Evolutionary conservation across 164 flowering plant species (phyloP).

Genomic region (Hamamelis virginiana): DNA sequence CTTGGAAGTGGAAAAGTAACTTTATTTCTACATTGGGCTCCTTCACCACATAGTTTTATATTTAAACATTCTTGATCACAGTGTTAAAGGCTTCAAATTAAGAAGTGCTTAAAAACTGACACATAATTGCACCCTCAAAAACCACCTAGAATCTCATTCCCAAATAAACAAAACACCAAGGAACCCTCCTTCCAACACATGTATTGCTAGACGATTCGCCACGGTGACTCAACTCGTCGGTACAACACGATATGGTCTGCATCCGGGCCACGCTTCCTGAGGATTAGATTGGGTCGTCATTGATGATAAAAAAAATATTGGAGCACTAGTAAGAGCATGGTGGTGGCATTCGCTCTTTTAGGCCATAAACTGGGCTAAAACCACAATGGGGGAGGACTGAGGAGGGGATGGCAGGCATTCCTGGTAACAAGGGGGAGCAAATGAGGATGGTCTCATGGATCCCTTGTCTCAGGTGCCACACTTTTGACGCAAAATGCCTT

Average conservation of each 20-base stretch:
- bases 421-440: constrained; percentile 34
- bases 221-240: constrained; percentile 14
- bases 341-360: constrained; percentile 1
- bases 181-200: neutral
- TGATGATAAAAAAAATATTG: too few species aligned
- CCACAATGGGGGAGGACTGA: too few species aligned
- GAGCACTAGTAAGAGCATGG: too few species aligned
- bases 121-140: neutral
- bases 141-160: too few species aligned
- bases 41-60: neutral
- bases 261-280: constrained; percentile 7
- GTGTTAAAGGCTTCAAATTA: neutral
- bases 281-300: neutral
- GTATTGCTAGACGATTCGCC: constrained; percentile 7
- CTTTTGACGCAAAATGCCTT: neutral
- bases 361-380: neutral
- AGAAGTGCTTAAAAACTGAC: neutral
- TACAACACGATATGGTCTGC: constrained; percentile 19
- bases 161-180: too few species aligned
- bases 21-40: neutral
- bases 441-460: constrained; percentile 23
- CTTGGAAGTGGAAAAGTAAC: constrained; percentile 6
- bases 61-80: neutral
- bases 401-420: constrained; percentile 17
- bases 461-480: constrained; percentile 3